phyloP scores from a whole-genome alignment of 208 protist genomes.

The Leishmania lainsoni region DNA sequence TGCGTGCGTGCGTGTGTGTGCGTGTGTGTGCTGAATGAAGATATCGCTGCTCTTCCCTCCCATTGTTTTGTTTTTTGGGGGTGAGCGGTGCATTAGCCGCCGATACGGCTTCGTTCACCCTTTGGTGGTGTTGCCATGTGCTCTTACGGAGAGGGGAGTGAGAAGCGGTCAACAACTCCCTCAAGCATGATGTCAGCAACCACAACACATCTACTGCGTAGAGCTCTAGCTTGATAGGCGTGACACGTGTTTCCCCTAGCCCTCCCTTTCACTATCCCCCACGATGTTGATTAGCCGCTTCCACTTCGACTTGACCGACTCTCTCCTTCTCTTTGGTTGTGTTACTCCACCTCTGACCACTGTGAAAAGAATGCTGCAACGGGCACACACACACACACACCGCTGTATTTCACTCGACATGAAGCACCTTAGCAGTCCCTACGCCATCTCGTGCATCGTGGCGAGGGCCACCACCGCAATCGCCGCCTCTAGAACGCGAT shows the following conservation, averaged over 20 bases:
- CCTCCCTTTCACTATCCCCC: neutral
- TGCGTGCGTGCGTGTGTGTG: neutral
- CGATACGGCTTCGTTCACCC: neutral
- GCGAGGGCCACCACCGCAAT: neutral
- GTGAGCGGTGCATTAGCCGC: neutral
- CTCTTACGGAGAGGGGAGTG: neutral
- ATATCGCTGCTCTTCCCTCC: neutral
- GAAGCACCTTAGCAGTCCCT: slow-evolving; percentile 19
- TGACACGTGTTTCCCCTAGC: neutral
- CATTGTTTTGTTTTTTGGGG: neutral
- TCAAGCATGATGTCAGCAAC: neutral
- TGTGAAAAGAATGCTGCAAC: neutral
- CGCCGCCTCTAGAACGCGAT: neutral
- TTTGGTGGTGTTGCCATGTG: neutral
- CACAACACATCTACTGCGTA: neutral
- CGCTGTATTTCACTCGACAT: neutral
- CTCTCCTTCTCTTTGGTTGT: neutral
- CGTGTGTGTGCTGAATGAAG: neutral
- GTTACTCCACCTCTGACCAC: neutral
- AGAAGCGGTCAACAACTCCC: neutral
- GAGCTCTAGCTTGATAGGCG: neutral
- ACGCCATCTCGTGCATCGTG: slow-evolving; percentile 8
- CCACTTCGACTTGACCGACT: neutral
- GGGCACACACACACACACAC: neutral
- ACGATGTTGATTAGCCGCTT: neutral